Evolutionary conservation across 208 protist genomes (phyloP).

Genomic region (Leishmania guyanensis): DNA sequence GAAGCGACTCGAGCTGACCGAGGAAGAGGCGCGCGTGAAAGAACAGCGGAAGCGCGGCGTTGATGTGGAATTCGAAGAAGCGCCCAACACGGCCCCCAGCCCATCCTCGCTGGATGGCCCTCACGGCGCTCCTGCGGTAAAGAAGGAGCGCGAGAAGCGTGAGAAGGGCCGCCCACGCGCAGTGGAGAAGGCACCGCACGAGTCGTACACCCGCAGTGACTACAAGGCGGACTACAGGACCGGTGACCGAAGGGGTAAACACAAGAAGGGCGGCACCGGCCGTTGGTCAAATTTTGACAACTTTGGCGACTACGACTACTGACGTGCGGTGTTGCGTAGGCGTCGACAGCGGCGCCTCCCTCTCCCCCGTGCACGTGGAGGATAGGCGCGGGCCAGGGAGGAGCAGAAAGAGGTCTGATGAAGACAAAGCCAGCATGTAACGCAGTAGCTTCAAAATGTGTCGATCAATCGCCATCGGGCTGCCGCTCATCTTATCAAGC

Average conservation of each 20-base stretch:
- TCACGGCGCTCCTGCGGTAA: background rate
- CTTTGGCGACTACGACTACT: conserved; percentile 51
- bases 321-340: background rate
- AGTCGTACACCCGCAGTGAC: conserved; percentile 44
- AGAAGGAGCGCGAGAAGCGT: conserved; percentile 6
- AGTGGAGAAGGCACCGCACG: conserved; percentile 18
- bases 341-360: background rate
- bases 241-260: conserved; percentile 64
- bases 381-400: background rate
- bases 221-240: conserved; percentile 58
- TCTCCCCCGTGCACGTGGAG: background rate
- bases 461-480: background rate
- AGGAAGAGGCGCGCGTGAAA: conserved; percentile 52
- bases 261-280: conserved; percentile 62
- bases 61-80: conserved; percentile 37
- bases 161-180: conserved; percentile 23
- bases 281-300: conserved; percentile 52
- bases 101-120: background rate
- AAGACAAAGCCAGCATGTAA: background rate
- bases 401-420: background rate
- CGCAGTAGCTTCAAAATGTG: background rate
- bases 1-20: conserved; percentile 43
- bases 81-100: background rate
- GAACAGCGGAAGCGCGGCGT: conserved; percentile 42
- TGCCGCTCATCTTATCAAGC: background rate